Base-by-base conservation (phyloP, 768 basidiomycete species). In the Boletus rubropictus region DNA sequence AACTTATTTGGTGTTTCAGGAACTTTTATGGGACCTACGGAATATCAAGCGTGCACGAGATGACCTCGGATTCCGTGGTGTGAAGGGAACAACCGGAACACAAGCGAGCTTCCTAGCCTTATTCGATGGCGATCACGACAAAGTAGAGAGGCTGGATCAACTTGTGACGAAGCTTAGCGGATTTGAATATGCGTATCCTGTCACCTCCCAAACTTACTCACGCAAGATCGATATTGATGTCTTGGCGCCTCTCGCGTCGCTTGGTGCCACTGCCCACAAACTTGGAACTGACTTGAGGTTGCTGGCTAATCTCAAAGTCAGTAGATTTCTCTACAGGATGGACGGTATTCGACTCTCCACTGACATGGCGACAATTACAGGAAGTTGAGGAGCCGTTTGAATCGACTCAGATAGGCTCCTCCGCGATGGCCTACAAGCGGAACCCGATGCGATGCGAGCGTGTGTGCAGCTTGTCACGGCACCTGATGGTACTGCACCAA, bases 301-400 rank as follows among this genome's bases (percentile, higher is more conserved):
- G 27, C 73, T 99, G 35, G 95, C 96, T 3, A 94, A 93, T 68
- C 71, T 99, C 42, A 99, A 99, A 74, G 86, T 82, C 14, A 1
- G 62, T 47, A 15, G 14, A 28, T 21, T 37, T 43, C 28, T 15
- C 35, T 45, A 10, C 38, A 4, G 29, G 34, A 29, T 7, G 3
- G n/a, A 21, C 14, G 25, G 21, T 3, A 22, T 39, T 40, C n/a
- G n/a, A 12, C 15, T 17, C 46, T 44, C 24, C 21, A 4, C 21
- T 53, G 44, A 62, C 31, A 33, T 6, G 39, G 37, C 7, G 4
- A 7, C 10, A 8, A 41, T 47, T 21, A 24, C 42, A 89, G 84
- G 96, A 98, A 81, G 77, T 99, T 37, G 96, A 99, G 69, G 96
- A 99, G 64, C 96, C 96, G 0, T 98, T 98, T 68, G 95, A 99